These are phyloP conservation scores for Claviceps sp. DNA, from an alignment of 2,329 filamentous ascomycete species.

Conservation along the genomic window DNA sequence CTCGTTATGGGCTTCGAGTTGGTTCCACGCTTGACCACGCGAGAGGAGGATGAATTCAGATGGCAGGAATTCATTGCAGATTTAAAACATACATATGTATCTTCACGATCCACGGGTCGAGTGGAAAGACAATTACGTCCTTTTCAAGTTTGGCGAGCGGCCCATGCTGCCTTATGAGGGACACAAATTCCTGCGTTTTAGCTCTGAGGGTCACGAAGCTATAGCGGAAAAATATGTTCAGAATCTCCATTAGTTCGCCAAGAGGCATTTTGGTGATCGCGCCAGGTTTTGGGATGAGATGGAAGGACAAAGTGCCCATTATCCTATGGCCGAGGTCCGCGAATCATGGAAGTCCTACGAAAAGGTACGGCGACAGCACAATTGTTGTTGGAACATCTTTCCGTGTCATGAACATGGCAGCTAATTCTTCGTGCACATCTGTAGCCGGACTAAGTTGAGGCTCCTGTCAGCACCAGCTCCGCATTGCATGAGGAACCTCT, in stretches of 20 bases:
- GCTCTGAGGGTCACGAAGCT: neutral
- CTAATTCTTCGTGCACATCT: no score
- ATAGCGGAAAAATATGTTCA: neutral
- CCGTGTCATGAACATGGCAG: no score
- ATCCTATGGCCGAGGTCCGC: neutral
- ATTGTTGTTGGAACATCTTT: neutral
- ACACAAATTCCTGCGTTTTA: slow-evolving; percentile 2
- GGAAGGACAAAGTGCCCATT: neutral
- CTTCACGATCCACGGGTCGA: neutral
- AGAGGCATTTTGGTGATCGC: neutral
- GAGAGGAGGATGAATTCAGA: neutral
- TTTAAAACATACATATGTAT: neutral
- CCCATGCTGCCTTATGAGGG: neutral
- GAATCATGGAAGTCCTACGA: neutral
- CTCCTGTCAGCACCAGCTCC: neutral
- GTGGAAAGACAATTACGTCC: neutral
- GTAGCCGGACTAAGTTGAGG: neutral
- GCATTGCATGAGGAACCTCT: neutral
- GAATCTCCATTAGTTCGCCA: neutral
- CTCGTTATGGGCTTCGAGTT: slow-evolving; percentile 1
- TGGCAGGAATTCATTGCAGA: neutral
- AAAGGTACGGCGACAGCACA: neutral
- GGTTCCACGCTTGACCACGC: neutral
- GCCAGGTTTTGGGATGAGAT: neutral
- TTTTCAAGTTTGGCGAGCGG: slow-evolving; percentile 1